Conservation (phyloP, 257 asterid genomes). For the Solanum medicagineum region DNA sequence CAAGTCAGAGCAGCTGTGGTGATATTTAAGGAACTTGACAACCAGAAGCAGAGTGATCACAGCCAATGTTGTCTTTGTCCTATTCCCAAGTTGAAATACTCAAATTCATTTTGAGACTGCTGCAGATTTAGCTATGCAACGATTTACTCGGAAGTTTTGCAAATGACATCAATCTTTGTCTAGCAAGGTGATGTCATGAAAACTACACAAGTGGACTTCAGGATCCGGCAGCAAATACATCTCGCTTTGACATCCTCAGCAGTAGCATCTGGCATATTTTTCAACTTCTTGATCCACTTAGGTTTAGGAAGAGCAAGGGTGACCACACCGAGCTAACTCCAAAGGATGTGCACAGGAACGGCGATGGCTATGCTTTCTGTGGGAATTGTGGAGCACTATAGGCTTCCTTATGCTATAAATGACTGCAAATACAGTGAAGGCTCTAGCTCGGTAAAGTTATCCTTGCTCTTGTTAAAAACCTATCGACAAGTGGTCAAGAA, state of each 20-base stretch:
- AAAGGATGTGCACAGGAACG: not conserved
- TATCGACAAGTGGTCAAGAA: not conserved
- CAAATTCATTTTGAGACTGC: slow-evolving; percentile 42
- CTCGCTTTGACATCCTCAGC: slow-evolving; percentile 75
- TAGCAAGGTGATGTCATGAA: slow-evolving; percentile 33
- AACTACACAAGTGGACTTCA: slow-evolving; percentile 39
- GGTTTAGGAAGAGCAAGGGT: slow-evolving; percentile 15
- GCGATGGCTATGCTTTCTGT: not conserved
- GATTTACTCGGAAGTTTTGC: slow-evolving; percentile 67
- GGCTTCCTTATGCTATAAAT: not conserved
- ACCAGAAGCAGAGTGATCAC: slow-evolving; percentile 21
- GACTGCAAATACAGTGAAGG: not conserved
- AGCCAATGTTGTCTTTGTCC: slow-evolving; percentile 73
- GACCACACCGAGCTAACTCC: not conserved
- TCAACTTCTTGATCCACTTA: slow-evolving; percentile 57
- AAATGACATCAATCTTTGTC: slow-evolving; percentile 87
- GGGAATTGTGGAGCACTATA: not conserved
- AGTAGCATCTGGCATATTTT: slow-evolving; percentile 68
- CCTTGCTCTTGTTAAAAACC: not conserved
- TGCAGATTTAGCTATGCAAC: slow-evolving; percentile 62
- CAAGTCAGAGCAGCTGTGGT: slow-evolving; percentile 66
- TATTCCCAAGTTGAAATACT: slow-evolving; percentile 88
- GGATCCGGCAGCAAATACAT: slow-evolving; percentile 83
- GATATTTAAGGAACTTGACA: slow-evolving; percentile 38
- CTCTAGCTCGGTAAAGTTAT: not conserved